Base-by-base conservation (phyloP, 106 monocot genomes). In the Amphibolis antarctica region DNA sequence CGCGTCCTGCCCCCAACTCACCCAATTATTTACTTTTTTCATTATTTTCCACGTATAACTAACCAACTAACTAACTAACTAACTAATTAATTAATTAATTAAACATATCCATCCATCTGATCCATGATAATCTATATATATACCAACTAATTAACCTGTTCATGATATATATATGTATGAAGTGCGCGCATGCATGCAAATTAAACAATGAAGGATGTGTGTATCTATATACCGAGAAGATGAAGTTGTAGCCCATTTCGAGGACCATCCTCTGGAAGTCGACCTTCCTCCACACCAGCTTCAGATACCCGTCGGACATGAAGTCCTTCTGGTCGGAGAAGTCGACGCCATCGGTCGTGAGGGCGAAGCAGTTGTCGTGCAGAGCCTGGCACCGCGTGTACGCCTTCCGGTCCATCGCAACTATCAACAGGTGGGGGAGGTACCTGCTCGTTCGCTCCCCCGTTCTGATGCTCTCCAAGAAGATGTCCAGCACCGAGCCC, bases 201-300 rank as follows among this genome's bases (percentile, higher is more conserved):
- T n/a, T n/a, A n/a, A n/a, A n/a, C n/a, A n/a, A n/a, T n/a, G n/a
- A n/a, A n/a, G n/a, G n/a, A n/a, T n/a, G n/a, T n/a, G n/a, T n/a
- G n/a, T n/a, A 36, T 36, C 36, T 7, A 36, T 21, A 42, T 71
- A 71, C 80, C 72, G 76, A 64, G 50, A 76, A 72, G 1, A 81
- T 71, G 76, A 81, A 81, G 76, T 69, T 30, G 54, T 72, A 81
- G 21, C 80, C 76, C 44, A 48, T 66, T 29, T 76, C 64, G n/a
- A 81, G 75, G 44, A 81, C 53, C 4, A 51, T 12, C 15, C 72
- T 23, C 20, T 68, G 62, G 64, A 76, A 80, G 19, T 76, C 70
- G 3, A 76, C 63, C 45, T 75, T 67, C 19, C 72, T 68, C 75
- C 72, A 81, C 80, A 72, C 76, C 80, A 81, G 72, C 59, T 69